Evolutionary conservation across 805 yeast species (phyloP), one percentile per base, ranked within the genome.

Genomic region (Wickerhamomyces tratensis): DNA sequence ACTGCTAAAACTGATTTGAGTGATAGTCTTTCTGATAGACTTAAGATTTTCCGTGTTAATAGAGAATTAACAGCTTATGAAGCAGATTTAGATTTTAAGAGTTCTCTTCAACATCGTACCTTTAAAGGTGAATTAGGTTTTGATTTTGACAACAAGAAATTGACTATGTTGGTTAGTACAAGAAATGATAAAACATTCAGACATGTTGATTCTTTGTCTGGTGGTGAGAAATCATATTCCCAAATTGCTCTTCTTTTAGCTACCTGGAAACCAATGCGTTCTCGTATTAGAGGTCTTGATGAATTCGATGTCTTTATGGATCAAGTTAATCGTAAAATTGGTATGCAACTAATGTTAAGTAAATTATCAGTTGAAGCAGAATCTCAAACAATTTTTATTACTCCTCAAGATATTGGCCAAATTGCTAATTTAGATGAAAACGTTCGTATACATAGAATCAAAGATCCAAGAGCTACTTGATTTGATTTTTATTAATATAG

Each of bases 241-340:
- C 98, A 94, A 59, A 80, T 91, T 48, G 85, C 97, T 0, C 71
- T 93, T 44, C 63, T 93, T 38, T 67, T 91, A 46, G 82, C 97
- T 0, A 83, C 95, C 29, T 93, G 99, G 99, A 78, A 79, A 49
- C 82, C 86, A 27, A 89, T 93, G 96, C 78, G 82, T 46, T 82
- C 95, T 0, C 76, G 85, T 43, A 74, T 93, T 15, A 76, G 94
- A 46, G 97, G 97, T 0, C 65, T 93, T 46, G 99, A 93, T 62
- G 99, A 93, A 61, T 93, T 85, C 59, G 99, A 93, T 63, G 98
- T 93, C 20, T 93, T 81, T 55, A 93, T 93, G 98, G 99, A 93
- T 61, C 86, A 87, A 39, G 86, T 87, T 14, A 88, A 89, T 57
- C 73, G 98, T 49, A 72, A 81, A 38, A 75, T 84, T 41, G 87